Percentiles rank a stretch among this genome's conserved stretches.
These are phyloP conservation scores for Sugiyamaella pinicola DNA, from an alignment of 1,139 yeast genomes.

Conservation along the genomic window DNA sequence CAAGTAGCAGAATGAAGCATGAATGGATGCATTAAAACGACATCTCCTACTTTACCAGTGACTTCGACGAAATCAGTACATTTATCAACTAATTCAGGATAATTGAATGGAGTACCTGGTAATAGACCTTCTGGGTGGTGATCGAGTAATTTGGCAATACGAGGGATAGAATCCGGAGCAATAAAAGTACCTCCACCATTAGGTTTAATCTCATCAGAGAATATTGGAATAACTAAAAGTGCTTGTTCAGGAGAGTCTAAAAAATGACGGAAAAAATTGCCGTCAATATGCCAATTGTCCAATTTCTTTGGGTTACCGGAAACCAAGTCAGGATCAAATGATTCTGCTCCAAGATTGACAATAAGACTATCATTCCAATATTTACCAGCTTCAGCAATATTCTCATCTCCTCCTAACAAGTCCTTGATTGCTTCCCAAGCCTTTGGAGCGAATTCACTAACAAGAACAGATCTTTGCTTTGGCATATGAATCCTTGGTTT, in stretches of 20 bases:
- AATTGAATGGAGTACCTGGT: constrained; percentile 18
- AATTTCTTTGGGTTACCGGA: constrained; percentile 21
- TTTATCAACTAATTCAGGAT: constrained; percentile 10
- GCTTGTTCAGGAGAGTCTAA: constrained; percentile 27
- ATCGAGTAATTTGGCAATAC: constrained; percentile 19
- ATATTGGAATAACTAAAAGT: constrained; percentile 24
- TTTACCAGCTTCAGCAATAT: constrained; percentile 18
- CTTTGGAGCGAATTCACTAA: constrained; percentile 22
- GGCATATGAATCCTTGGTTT: constrained; percentile 17
- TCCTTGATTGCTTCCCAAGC: constrained; percentile 26
- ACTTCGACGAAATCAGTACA: constrained; percentile 23
- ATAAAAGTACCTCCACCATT: constrained; percentile 23
- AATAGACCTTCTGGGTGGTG: constrained; percentile 23
- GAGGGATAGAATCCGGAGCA: constrained; percentile 23
- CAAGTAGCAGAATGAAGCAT: constrained; percentile 25
- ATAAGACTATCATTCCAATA: constrained; percentile 24
- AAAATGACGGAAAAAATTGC: constrained; percentile 23
- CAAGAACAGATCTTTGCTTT: constrained; percentile 19
- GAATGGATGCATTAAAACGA: constrained; percentile 24
- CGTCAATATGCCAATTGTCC: constrained; percentile 26
- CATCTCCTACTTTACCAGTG: constrained; percentile 24
- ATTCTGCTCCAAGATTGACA: constrained; percentile 23
- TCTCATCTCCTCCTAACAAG: constrained; percentile 23
- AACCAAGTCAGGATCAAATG: constrained; percentile 15
- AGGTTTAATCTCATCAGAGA: constrained; percentile 22